These are phyloP conservation scores for Pleurotus tuber-regium DNA, from an alignment of 768 basidiomycete genomes.

Conservation along the genomic window DNA sequence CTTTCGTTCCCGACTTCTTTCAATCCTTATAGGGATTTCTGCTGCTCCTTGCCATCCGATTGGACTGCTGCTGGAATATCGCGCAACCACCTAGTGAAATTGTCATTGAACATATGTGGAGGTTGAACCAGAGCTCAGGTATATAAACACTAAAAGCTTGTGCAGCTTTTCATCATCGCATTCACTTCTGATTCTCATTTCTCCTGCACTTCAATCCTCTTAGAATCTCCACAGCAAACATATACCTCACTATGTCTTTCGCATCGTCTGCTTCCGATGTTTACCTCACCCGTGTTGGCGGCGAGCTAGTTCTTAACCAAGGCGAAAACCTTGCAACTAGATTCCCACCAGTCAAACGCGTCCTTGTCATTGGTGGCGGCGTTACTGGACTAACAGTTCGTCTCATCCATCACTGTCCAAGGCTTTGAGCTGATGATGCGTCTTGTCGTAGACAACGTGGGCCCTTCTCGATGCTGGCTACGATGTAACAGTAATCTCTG, in stretches of 20 bases:
- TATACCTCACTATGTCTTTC: slow-evolving; percentile 3
- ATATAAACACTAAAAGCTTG: too few relatives aligned
- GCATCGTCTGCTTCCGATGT: not conserved
- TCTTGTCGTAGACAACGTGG: slow-evolving; percentile 23
- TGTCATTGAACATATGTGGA: too few relatives aligned
- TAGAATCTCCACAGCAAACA: not conserved
- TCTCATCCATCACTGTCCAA: not conserved
- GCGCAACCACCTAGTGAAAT: not conserved
- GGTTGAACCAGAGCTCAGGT: too few relatives aligned
- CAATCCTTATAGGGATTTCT: not conserved
- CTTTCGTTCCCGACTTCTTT: not conserved
- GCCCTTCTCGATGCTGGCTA: slow-evolving; percentile 33
- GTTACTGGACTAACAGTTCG: slow-evolving; percentile 14
- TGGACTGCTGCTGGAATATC: not conserved
- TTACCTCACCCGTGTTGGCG: slow-evolving; percentile 8
- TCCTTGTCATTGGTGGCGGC: slow-evolving; percentile 14
- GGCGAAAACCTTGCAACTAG: slow-evolving; percentile 4
- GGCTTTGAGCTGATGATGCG: not conserved
- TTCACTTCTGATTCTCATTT: not conserved
- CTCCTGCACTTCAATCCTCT: not conserved
- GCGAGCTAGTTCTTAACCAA: slow-evolving; percentile 6
- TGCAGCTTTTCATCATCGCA: not conserved
- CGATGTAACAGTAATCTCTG: slow-evolving; percentile 30
- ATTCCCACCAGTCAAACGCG: slow-evolving; percentile 5
- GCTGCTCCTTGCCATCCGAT: not conserved